Base-by-base conservation (phyloP, 108 stramenopile genomes). In the Seminavis robusta region DNA sequence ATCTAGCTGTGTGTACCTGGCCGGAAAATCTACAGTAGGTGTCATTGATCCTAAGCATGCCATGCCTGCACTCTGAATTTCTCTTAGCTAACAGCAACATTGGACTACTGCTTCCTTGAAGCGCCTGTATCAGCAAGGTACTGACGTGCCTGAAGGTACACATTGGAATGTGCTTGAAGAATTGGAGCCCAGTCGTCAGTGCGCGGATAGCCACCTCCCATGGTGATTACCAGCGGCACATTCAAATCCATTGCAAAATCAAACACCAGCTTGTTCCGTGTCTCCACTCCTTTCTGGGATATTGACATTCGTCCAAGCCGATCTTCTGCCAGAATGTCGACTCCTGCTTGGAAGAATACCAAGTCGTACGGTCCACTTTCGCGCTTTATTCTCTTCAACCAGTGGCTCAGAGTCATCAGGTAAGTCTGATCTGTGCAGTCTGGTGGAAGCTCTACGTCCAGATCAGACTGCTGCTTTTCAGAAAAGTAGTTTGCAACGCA, bases 121-220 rank as follows among this genome's bases (percentile, higher is more conserved):
- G n/a, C n/a, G n/a, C n/a, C n/a, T n/a, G n/a, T n/a, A n/a, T n/a
- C n/a, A n/a, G 6, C 52, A 7, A 81, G 39, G 47, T 62, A 92
- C 39, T 79, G 53, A 56, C 79, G 61, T n/a, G 90, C 90, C 47
- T 81, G 71, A 26, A 68, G 56, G 46, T 92, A 92, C 3, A 92
- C 90, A 57, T 66, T 56, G 27, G 86, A 55, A 51, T 92, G 90
- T 24, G 90, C 82, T 5, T 79, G 69, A 4, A 92, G 42, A 52
- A 88, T 86, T 0, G 86, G 77, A 34, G 53, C 27, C 86, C 90
- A 87, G 44, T 82, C 79, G 40, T 79, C 67, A 19, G 25, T 49
- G 37, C 61, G 53, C 0, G 92, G 92, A 63, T 94, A 94, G 15
- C 92, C 92, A 31, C 92, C 92, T 23, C 92, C 92, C 92, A 94